Base-by-base conservation (phyloP, 1,284 basidiomycete species). In the Boletellus sp. region DNA sequence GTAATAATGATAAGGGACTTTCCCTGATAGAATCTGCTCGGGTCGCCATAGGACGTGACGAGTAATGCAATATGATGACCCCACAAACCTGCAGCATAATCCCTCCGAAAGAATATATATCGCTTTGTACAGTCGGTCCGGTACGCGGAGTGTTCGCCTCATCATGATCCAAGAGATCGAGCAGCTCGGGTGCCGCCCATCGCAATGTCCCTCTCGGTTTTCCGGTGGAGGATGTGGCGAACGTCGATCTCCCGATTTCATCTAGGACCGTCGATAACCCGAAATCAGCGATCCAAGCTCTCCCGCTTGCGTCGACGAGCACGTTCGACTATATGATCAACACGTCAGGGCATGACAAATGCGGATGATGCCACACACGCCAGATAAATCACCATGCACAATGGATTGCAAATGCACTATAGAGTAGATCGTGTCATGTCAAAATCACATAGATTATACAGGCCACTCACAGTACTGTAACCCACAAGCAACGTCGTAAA, bases 21-120 rank as follows among this genome's bases (percentile, higher is more conserved):
- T 41, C 1, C 58, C 58, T 8, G 51, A 50, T 22, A 62, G 47
- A 32, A 53, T 56, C 56, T 61, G 39, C 12, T 44, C 21, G 13
- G 24, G 22, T 32, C 40, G 30, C 22, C 24, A 40, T 10, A 30
- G 3, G 6, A 19, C 12, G 5, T 21, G 35, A 38, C 36, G 21
- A 33, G 5, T 21, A 19, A 22, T 12, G 21, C 15, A 33, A 44
- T 24, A 22, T 1, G 8, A 10, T 28, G 15, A 42, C 3, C 13
- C 24, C 32, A 59, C 60, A 33, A 28, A 50, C 58, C 55, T 60
- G 58, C 2, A 51, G 28, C 60, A 60, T 62, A 1, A 62, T 49
- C 8, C 55, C 15, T 19, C 55, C 51, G 16, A 60, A 60, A 3
- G 58, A 56, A 43, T 53, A 59, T 22, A 59, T 45, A 19, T 60